A percentile compares a stretch with the other conserved stretches of the same genome.
Evolutionary conservation across 345 rosid genomes (phyloP).

Genomic region (Durio zibethinus): DNA sequence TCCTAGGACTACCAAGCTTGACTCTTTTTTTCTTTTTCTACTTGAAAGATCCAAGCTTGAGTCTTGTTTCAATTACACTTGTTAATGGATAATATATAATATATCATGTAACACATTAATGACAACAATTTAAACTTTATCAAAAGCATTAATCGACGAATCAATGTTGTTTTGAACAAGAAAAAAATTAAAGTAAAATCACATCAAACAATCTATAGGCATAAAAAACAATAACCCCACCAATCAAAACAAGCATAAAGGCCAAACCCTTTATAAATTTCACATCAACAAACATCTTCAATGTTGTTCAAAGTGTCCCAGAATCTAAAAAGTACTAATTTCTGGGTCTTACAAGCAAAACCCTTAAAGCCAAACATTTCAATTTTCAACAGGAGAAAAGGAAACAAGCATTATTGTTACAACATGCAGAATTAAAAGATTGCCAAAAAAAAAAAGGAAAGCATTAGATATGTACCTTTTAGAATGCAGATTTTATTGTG

Average conservation of each 20-base stretch:
- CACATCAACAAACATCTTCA: neutral
- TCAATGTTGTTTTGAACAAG: neutral
- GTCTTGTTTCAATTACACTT: neutral
- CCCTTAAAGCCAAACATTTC: neutral
- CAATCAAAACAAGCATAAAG: neutral
- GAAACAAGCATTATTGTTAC: neutral
- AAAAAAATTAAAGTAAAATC: neutral
- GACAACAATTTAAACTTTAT: neutral
- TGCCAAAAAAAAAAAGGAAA: neutral
- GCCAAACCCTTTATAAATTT: neutral
- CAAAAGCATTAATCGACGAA: neutral
- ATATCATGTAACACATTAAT: neutral
- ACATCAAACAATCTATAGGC: neutral
- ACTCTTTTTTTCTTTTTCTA: neutral
- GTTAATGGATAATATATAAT: neutral
- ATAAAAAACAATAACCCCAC: neutral
- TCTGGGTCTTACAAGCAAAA: neutral
- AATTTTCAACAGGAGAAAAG: neutral
- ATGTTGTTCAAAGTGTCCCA: neutral
- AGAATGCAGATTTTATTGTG: neutral
- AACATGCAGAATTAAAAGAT: conserved; percentile 3
- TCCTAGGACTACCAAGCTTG: neutral
- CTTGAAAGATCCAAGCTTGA: neutral
- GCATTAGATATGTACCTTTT: conserved; percentile 3
- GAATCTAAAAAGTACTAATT: neutral